These are phyloP conservation scores for Rhodotorula paludigena DNA, from an alignment of 768 basidiomycete species.

Conservation along the genomic window DNA sequence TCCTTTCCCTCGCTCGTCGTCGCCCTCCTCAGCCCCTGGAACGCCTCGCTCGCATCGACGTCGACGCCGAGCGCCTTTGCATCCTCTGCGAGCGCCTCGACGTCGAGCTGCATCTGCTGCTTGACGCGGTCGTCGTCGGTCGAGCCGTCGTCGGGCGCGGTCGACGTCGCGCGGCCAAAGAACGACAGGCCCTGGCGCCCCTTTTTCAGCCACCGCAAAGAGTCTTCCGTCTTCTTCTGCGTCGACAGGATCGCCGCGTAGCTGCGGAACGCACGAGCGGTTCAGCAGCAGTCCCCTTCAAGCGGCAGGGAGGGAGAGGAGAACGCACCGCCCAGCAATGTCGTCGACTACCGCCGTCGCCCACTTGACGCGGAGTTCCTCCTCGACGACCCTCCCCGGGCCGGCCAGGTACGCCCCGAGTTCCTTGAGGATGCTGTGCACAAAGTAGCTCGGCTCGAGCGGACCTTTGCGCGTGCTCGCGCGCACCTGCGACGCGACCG, in stretches of 20 bases:
- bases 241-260: constrained; percentile 73
- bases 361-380: constrained; percentile 51
- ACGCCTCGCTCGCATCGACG: constrained; percentile 47
- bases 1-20: constrained; percentile 21
- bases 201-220: constrained; percentile 76
- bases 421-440: constrained; percentile 72
- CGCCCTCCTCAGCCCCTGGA: constrained; percentile 45
- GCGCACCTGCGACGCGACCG: constrained; percentile 84
- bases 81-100: constrained; percentile 75
- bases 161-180: constrained; percentile 56
- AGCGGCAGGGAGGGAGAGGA: neutral
- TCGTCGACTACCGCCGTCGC: constrained; percentile 45
- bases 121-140: constrained; percentile 82
- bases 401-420: constrained; percentile 61
- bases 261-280: constrained; percentile 48
- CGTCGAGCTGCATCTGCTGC: constrained; percentile 77
- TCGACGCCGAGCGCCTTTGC: constrained; percentile 65
- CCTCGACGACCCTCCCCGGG: constrained; percentile 59
- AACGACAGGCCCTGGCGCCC: constrained; percentile 68
- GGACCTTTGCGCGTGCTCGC: constrained; percentile 71
- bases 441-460: constrained; percentile 78
- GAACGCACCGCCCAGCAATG: constrained; percentile 44
- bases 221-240: constrained; percentile 90
- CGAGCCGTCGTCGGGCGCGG: constrained; percentile 62
- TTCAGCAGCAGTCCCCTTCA: neutral